Base-by-base conservation (phyloP, 495 filamentous ascomycete species). In the Tetracladium setigerum region DNA sequence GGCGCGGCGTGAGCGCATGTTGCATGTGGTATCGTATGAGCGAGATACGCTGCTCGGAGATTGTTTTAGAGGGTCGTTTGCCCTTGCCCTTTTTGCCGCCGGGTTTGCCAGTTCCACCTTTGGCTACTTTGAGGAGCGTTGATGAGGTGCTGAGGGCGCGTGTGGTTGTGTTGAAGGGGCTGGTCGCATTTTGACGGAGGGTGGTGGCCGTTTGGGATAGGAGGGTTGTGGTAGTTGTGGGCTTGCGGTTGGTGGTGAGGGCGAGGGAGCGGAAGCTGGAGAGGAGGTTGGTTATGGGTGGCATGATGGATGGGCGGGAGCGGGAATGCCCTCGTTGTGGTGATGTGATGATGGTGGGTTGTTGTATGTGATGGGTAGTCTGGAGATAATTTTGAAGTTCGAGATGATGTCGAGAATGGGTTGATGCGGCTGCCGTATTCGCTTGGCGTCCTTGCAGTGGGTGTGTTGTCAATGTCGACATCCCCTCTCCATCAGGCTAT, bases 1-100 rank as follows among this genome's bases (percentile, higher is more conserved):
- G 89, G 2, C 58, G 22, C 27, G 56, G 56, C 19, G 56, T 62
- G 13, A 41, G 41, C 0, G 54, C 47, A 34, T 59, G 59, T 30
- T 57, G 47, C 31, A 59, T 34, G 34, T 59, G 57, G 48, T 59
- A 62, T 36, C 59, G n/a, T 17, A 59, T 56, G 4, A 62, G 42
- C 0, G 47, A 43, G 15, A 57, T 45, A 13, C 53, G 47, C 2
- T 40, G 49, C 15, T 62, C 56, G 22, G 22, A 3, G 39, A n/a
- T 34, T 38, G 19, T 52, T 1, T 38, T 40, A 24, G 42, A 6
- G 12, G 31, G 32, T 13, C 17, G 24, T 38, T 46, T 50, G 34
- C 15, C 30, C 30, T 49, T 50, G 27, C 15, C 30, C 24, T 45
- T 47, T 15, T 49, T 47, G 12, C 22, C 31, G 22, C 22, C 42